Evolutionary conservation across 352 stramenopile genomes (phyloP).

Genomic region (Globisporangium spinosum): DNA sequence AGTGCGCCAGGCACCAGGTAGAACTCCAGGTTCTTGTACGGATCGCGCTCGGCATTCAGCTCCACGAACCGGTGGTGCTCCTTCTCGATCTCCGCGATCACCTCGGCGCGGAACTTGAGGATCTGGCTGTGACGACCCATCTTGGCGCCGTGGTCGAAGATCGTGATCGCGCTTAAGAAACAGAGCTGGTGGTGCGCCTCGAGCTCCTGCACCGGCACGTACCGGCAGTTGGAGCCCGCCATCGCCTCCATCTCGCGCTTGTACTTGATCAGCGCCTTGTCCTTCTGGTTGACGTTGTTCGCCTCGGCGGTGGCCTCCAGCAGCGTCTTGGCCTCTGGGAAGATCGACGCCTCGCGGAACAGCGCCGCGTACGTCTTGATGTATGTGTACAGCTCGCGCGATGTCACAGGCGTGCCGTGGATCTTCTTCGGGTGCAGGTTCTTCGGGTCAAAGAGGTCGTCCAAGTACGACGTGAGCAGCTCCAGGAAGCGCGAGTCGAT

Average conservation of each 20-base stretch:
- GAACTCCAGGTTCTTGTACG: constrained; percentile 92
- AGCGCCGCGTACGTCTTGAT: constrained; percentile 96
- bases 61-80: constrained; percentile 90
- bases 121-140: constrained; percentile 94
- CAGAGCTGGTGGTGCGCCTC: constrained; percentile 85
- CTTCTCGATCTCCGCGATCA: constrained; percentile 88
- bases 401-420: constrained; percentile 91
- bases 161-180: constrained; percentile 69
- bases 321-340: constrained; percentile 97
- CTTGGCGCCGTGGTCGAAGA: constrained; percentile 94
- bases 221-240: constrained; percentile 79
- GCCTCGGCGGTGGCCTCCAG: constrained; percentile 95
- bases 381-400: constrained; percentile 93
- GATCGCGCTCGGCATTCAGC: constrained; percentile 95
- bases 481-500: constrained; percentile 94
- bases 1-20: constrained; percentile 92
- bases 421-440: constrained; percentile 93
- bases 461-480: constrained; percentile 94
- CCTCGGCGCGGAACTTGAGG: constrained; percentile 73
- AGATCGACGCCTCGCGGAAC: constrained; percentile 94
- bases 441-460: constrained; percentile 90
- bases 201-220: constrained; percentile 89
- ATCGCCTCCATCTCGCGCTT: constrained; percentile 94
- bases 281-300: constrained; percentile 95
- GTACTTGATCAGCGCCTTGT: constrained; percentile 87